These are phyloP conservation scores for Anthoceros angustus DNA, from an alignment of 225 moss, liverwort and hornwort species.

Conservation along the genomic window DNA sequence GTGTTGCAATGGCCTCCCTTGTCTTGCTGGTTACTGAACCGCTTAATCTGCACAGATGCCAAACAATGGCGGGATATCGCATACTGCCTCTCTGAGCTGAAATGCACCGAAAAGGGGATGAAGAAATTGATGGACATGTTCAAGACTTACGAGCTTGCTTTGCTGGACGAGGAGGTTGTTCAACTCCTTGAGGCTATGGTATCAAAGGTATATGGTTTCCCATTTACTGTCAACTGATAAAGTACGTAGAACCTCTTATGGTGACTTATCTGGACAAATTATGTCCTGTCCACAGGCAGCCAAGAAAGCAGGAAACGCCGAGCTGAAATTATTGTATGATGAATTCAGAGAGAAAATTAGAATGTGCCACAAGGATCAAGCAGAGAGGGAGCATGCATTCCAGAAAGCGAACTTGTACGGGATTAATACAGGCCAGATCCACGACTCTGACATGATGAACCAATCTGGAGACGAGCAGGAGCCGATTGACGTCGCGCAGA, in stretches of 20 bases:
- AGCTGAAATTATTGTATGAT: slow-evolving; percentile 51
- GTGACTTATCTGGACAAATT: slow-evolving; percentile 7
- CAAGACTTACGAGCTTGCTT: slow-evolving; percentile 71
- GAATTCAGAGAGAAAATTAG: slow-evolving; percentile 62
- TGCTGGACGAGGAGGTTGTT: slow-evolving; percentile 66
- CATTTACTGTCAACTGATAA: neutral
- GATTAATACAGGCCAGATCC: neutral
- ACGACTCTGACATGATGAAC: no score
- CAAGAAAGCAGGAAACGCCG: slow-evolving; percentile 71
- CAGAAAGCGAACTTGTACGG: slow-evolving; percentile 30
- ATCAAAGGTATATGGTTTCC: slow-evolving; percentile 34
- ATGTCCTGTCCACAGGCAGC: slow-evolving; percentile 26
- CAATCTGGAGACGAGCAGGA: no score
- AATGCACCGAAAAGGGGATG: slow-evolving; percentile 57
- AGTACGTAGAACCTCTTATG: neutral
- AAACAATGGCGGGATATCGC: slow-evolving; percentile 88
- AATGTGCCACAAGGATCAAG: slow-evolving; percentile 58
- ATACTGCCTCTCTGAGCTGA: slow-evolving; percentile 75
- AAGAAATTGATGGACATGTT: slow-evolving; percentile 63
- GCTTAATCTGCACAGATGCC: slow-evolving; percentile 26
- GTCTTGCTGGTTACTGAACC: neutral
- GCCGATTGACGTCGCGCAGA: no score
- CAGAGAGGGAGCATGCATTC: slow-evolving; percentile 56
- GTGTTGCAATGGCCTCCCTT: neutral
- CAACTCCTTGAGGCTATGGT: slow-evolving; percentile 68